Evolutionary conservation across 2,329 filamentous ascomycete genomes (phyloP).

Genomic region (Alternaria incomplexa): DNA sequence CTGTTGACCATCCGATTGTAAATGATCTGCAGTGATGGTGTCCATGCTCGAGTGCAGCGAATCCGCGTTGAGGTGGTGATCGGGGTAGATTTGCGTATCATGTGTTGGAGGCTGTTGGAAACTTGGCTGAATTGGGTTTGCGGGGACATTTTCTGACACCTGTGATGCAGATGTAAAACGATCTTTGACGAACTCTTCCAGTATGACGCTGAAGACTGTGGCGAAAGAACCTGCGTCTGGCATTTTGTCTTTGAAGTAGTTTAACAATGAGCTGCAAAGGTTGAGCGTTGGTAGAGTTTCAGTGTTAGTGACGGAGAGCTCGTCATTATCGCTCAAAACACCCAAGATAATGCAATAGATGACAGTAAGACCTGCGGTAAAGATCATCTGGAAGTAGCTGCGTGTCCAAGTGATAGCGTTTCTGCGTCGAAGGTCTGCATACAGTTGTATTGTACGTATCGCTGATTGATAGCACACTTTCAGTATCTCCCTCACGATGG

Average conservation of each 20-base stretch:
- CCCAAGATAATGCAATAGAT: slow-evolving; percentile 28
- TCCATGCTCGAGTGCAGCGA: neutral
- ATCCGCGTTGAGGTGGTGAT: neutral
- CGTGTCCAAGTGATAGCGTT: slow-evolving; percentile 52
- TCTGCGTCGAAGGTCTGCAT: slow-evolving; percentile 46
- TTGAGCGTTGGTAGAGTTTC: slow-evolving; percentile 10
- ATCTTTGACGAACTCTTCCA: slow-evolving; percentile 25
- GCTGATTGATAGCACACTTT: slow-evolving; percentile 45
- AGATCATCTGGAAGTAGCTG: slow-evolving; percentile 59
- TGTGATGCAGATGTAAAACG: neutral
- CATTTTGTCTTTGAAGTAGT: slow-evolving; percentile 32
- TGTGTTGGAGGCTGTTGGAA: neutral
- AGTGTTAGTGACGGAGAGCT: neutral
- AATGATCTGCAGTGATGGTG: neutral
- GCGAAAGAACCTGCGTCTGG: slow-evolving; percentile 34
- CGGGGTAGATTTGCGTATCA: neutral
- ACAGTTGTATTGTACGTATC: slow-evolving; percentile 48
- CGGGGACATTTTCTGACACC: neutral
- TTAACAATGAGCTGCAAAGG: slow-evolving; percentile 28
- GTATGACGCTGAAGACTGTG: slow-evolving; percentile 33
- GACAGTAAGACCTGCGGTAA: slow-evolving; percentile 50
- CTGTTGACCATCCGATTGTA: neutral
- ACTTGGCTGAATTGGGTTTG: neutral
- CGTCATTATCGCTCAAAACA: slow-evolving; percentile 27
- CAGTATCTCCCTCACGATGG: slow-evolving; percentile 15